A percentile compares a stretch with the other conserved stretches of the same genome.
phyloP scores from a whole-genome alignment of 371 early-diverging fungal genomes.

The Rhizopus delemar region DNA sequence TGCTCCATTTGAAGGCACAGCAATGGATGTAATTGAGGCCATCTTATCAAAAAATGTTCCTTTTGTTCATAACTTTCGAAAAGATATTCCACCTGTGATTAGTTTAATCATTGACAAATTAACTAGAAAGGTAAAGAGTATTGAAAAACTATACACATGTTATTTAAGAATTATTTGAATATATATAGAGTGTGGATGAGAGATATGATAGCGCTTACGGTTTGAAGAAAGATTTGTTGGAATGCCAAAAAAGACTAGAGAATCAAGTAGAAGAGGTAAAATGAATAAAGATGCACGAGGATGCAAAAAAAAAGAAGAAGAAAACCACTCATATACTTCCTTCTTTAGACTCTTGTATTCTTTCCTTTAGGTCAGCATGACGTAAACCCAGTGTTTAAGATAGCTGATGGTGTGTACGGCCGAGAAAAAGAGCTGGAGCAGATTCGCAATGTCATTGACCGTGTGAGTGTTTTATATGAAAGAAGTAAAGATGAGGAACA shows the following conservation, averaged over 20 bases:
- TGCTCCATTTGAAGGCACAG: constrained; percentile 51
- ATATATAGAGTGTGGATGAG: constrained; percentile 51
- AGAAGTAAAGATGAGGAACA: constrained; percentile 19
- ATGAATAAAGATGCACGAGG: background rate
- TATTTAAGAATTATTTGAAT: background rate
- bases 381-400: constrained; percentile 45
- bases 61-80: constrained; percentile 43
- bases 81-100: constrained; percentile 55
- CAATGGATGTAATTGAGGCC: constrained; percentile 55
- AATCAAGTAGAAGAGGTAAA: constrained; percentile 21
- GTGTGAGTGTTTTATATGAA: constrained; percentile 23
- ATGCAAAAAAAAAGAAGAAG: background rate
- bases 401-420: constrained; percentile 40
- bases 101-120: constrained; percentile 58
- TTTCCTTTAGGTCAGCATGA: constrained; percentile 45
- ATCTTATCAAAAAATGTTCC: constrained; percentile 54
- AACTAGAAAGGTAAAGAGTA: constrained; percentile 50
- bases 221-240: constrained; percentile 53
- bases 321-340: background rate
- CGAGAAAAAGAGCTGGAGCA: constrained; percentile 41
- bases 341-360: constrained; percentile 28
- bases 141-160: background rate
- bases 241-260: constrained; percentile 43
- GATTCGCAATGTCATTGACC: constrained; percentile 29
- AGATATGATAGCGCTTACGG: constrained; percentile 61